These are phyloP conservation scores for Cystobasidium ongulense DNA, from an alignment of 768 basidiomycete species.

Conservation along the genomic window DNA sequence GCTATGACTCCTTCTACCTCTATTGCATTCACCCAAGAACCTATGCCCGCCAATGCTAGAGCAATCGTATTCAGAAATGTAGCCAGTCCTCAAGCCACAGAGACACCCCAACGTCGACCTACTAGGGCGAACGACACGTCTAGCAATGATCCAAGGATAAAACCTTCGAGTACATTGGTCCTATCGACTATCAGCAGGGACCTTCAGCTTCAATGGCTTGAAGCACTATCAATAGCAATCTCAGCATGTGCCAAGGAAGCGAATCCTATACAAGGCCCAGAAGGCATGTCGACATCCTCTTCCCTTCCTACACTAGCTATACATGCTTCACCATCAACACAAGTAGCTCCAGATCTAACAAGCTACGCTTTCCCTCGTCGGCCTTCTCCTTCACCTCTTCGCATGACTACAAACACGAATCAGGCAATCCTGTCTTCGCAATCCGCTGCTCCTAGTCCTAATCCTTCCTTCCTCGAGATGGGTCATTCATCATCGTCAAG, in stretches of 20 bases:
- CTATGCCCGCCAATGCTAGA: not conserved
- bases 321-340: not conserved
- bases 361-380: not conserved
- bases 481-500: not conserved
- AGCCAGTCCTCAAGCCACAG: not conserved
- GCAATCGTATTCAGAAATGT: not conserved
- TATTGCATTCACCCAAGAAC: not conserved
- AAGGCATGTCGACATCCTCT: not conserved
- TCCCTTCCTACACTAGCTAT: not conserved
- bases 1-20: not conserved
- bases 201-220: conserved; percentile 8
- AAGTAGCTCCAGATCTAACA: not conserved
- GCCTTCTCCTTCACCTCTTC: conserved; percentile 1
- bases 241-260: not conserved
- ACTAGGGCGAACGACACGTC: not conserved
- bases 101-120: not conserved
- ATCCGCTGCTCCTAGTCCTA: not conserved
- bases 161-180: not conserved
- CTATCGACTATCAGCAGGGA: conserved; percentile 16
- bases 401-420: not conserved
- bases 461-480: conserved; percentile 10
- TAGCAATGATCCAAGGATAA: not conserved
- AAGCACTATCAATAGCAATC: not conserved
- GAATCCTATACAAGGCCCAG: not conserved
- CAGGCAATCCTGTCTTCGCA: not conserved